Evolutionary conservation across 768 basidiomycete species (phyloP).

Genomic region (Calocera viscosa): DNA sequence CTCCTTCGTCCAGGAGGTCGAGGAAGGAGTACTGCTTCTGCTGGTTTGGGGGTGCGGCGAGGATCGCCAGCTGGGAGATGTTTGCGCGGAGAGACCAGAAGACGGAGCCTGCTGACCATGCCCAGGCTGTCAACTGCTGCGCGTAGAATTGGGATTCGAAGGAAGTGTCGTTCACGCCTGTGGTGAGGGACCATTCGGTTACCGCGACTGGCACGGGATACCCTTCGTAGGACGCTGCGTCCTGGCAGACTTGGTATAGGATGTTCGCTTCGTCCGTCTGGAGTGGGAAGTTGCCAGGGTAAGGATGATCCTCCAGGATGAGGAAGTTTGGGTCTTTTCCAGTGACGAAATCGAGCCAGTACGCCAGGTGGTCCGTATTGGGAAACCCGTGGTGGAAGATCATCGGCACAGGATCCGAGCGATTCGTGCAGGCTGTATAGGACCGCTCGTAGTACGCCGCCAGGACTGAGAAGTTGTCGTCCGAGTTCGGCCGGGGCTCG

Average conservation of each 20-base stretch:
- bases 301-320: constrained; percentile 16
- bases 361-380: constrained; percentile 12
- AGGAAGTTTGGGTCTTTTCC: constrained; percentile 17
- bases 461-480: constrained; percentile 14
- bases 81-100: constrained; percentile 11
- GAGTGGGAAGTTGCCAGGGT: constrained; percentile 19
- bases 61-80: not conserved
- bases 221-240: constrained; percentile 13
- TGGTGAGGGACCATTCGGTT: constrained; percentile 14
- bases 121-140: constrained; percentile 19
- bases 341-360: constrained; percentile 15
- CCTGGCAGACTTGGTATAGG: constrained; percentile 19
- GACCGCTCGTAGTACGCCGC: constrained; percentile 16
- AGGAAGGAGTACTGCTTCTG: not conserved
- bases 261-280: constrained; percentile 16
- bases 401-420: constrained; percentile 10
- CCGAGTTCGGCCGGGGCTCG: constrained; percentile 3
- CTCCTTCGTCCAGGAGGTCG: not conserved
- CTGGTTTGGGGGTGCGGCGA: not conserved
- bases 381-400: constrained; percentile 16
- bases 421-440: not conserved
- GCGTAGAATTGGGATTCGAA: constrained; percentile 21
- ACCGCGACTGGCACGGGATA: constrained; percentile 17
- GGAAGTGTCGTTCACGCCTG: constrained; percentile 18
- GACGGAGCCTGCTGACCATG: constrained; percentile 16